phyloP scores from a whole-genome alignment of 2,329 filamentous ascomycete species.

The Aspergillus sp. region DNA sequence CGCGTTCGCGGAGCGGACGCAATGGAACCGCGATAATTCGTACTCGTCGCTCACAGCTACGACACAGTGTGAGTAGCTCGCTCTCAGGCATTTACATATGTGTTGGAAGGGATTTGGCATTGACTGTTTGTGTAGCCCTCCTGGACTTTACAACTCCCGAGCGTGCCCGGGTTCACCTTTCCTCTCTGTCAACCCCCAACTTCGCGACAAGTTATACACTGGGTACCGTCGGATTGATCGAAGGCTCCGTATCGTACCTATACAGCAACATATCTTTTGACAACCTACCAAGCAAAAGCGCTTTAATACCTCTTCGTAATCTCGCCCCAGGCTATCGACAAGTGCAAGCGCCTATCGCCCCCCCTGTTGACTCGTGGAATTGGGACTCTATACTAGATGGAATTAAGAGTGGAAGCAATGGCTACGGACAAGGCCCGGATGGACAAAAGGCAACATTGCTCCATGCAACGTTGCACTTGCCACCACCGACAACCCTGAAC shows the following conservation, averaged over 20 bases:
- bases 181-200: conserved; percentile 85
- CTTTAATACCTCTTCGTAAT: conserved; percentile 71
- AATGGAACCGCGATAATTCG: conserved; percentile 90
- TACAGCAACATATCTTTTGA: conserved; percentile 82
- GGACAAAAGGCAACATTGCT: conserved; percentile 43
- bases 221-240: conserved; percentile 83
- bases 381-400: conserved; percentile 33
- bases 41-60: conserved; percentile 85
- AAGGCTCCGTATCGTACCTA: conserved; percentile 95
- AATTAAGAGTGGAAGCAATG: background rate
- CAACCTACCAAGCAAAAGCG: conserved; percentile 66
- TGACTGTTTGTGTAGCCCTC: conserved; percentile 58
- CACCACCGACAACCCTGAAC: conserved; percentile 79
- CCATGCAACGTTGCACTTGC: conserved; percentile 47
- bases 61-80: conserved; percentile 62
- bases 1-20: conserved; percentile 81
- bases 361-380: conserved; percentile 34
- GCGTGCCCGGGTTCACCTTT: conserved; percentile 81
- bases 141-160: conserved; percentile 85
- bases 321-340: conserved; percentile 82
- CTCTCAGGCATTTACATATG: background rate
- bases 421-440: conserved; percentile 10
- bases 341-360: conserved; percentile 52
- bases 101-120: background rate
- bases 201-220: conserved; percentile 94